phyloP scores from a whole-genome alignment of 2,329 filamentous ascomycete genomes.

The Dactylonectria estremocensis region DNA sequence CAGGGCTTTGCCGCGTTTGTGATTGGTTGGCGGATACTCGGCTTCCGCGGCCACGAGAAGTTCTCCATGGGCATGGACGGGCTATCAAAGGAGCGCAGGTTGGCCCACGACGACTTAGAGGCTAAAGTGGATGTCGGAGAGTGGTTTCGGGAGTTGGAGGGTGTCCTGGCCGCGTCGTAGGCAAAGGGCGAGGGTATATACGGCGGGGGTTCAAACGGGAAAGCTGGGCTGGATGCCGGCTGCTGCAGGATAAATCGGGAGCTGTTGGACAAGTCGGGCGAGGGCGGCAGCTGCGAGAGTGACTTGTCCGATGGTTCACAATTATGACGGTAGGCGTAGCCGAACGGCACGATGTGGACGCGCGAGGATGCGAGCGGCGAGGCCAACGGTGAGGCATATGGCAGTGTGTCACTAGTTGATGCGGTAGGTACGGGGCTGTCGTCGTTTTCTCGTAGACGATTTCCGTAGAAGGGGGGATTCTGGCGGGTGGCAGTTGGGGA shows the following conservation, averaged over 20 bases:
- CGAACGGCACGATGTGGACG: slow-evolving; percentile 43
- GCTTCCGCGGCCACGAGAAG: slow-evolving; percentile 72
- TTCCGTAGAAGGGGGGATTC: slow-evolving; percentile 42
- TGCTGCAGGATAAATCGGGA: slow-evolving; percentile 48
- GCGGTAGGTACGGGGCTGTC: slow-evolving; percentile 39
- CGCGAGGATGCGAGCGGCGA: slow-evolving; percentile 44
- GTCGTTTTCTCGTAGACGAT: slow-evolving; percentile 39
- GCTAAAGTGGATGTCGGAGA: slow-evolving; percentile 50
- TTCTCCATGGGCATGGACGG: slow-evolving; percentile 65
- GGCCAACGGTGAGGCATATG: slow-evolving; percentile 42
- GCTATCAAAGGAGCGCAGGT: slow-evolving; percentile 55
- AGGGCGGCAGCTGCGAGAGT: slow-evolving; percentile 47
- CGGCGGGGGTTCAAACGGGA: slow-evolving; percentile 44
- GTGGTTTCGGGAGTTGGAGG: slow-evolving; percentile 47
- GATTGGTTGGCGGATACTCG: slow-evolving; percentile 64
- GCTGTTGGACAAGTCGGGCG: slow-evolving; percentile 52
- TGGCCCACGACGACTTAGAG: slow-evolving; percentile 52
- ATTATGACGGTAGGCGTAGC: slow-evolving; percentile 33
- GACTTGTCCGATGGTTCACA: slow-evolving; percentile 37
- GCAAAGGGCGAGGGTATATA: slow-evolving; percentile 45
- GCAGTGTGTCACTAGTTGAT: slow-evolving; percentile 43
- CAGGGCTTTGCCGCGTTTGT: slow-evolving; percentile 53
- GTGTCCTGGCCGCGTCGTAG: slow-evolving; percentile 43
- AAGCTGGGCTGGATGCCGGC: slow-evolving; percentile 40
- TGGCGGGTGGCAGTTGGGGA: slow-evolving; percentile 33